These are phyloP conservation scores for Aureobasidium sp. DNA, from an alignment of 2,329 filamentous ascomycete genomes.

Conservation along the genomic window DNA sequence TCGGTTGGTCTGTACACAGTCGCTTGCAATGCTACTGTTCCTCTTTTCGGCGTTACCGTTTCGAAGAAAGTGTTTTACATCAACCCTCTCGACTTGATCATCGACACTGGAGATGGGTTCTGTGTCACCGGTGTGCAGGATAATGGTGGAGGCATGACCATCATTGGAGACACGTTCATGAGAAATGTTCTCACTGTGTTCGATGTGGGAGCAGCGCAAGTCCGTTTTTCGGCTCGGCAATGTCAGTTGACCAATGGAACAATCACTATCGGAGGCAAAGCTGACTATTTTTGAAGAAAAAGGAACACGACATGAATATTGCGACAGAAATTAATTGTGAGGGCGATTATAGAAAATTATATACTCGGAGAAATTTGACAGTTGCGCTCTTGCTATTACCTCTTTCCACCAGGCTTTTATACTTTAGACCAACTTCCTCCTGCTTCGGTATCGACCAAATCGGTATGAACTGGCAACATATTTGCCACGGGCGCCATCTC, in stretches of 20 bases:
- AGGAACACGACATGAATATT: too few species aligned
- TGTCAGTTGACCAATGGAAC: constrained; percentile 15
- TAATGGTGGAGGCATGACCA: constrained; percentile 28
- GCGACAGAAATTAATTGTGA: not conserved
- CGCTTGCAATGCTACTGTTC: constrained; percentile 35
- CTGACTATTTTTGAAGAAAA: not conserved
- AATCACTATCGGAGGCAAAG: not conserved
- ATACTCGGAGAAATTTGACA: not conserved
- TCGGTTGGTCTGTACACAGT: constrained; percentile 32
- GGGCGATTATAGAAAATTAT: not conserved
- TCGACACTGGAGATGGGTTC: constrained; percentile 17
- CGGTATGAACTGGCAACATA: not conserved
- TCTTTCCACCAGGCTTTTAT: not conserved
- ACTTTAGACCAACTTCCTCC: not conserved
- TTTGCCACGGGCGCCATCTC: constrained; percentile 38
- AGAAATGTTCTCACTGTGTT: constrained; percentile 46
- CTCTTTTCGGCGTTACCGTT: constrained; percentile 37
- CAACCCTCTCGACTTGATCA: constrained; percentile 25
- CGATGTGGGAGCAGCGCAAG: constrained; percentile 41
- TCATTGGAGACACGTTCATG: constrained; percentile 43
- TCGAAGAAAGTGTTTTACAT: constrained; percentile 29
- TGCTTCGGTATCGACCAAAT: not conserved
- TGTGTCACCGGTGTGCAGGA: constrained; percentile 31
- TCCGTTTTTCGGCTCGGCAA: constrained; percentile 39
- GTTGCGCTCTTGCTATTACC: not conserved